Percentiles rank a stretch among this genome's conserved stretches.
Conservation (phyloP, 2,329 filamentous ascomycete species). For the Fusarium newnesense region DNA sequence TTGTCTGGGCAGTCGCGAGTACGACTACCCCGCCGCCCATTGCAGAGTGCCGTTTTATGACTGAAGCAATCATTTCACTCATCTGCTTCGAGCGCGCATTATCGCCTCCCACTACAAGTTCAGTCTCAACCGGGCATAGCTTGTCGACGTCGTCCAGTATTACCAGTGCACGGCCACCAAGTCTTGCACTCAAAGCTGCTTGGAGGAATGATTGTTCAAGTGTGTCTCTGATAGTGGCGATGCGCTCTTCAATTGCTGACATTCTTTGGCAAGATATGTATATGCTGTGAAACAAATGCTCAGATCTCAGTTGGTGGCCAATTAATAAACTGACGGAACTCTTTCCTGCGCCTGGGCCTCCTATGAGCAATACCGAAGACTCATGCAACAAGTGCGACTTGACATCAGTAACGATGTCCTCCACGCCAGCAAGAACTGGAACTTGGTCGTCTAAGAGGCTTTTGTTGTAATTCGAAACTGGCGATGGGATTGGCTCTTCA, state of each 20-base stretch:
- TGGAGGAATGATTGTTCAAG: not conserved
- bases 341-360: not conserved
- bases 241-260: conserved; percentile 63
- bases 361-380: not conserved
- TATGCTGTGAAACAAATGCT: not conserved
- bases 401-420: not conserved
- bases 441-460: not conserved
- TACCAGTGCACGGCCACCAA: conserved; percentile 84
- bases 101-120: conserved; percentile 91
- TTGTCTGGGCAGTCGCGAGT: conserved; percentile 27
- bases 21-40: conserved; percentile 84
- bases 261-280: not conserved
- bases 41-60: conserved; percentile 85
- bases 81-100: conserved; percentile 92
- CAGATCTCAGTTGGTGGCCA: not conserved
- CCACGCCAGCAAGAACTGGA: not conserved
- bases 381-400: not conserved
- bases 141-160: conserved; percentile 94
- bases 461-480: not conserved
- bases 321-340: not conserved
- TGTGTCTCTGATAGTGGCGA: conserved; percentile 76
- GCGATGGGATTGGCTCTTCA: not conserved
- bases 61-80: conserved; percentile 85
- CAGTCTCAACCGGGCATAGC: conserved; percentile 91
- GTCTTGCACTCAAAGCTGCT: conserved; percentile 78